phyloP scores from a whole-genome alignment of 495 filamentous ascomycete genomes.

The Lentithecium fluviatile region DNA sequence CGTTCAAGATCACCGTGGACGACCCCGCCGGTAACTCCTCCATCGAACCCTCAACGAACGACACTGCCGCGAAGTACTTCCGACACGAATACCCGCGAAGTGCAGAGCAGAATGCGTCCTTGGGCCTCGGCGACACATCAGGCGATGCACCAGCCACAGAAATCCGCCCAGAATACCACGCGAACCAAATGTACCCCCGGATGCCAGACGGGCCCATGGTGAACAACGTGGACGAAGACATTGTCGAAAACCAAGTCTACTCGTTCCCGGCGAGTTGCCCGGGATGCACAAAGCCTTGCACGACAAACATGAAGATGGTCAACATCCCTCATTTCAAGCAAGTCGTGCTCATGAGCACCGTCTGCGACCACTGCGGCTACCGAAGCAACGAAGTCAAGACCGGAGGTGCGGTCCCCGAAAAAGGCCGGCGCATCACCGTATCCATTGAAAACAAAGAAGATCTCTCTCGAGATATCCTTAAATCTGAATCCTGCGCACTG shows the following conservation, averaged over 20 bases:
- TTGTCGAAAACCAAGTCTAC: constrained; percentile 86
- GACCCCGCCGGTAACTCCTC: constrained; percentile 97
- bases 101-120: constrained; percentile 75
- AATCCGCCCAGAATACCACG: constrained; percentile 43
- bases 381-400: constrained; percentile 94
- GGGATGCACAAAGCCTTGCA: constrained; percentile 77
- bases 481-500: constrained; percentile 87
- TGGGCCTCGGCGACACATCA: constrained; percentile 61
- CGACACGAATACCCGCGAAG: constrained; percentile 79
- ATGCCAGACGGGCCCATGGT: constrained; percentile 40
- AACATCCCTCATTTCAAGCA: constrained; percentile 96
- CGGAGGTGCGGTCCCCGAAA: constrained; percentile 84
- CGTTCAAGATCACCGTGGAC: constrained; percentile 83
- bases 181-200: constrained; percentile 38
- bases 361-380: constrained; percentile 89
- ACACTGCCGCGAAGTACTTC: constrained; percentile 70
- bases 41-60: constrained; percentile 80
- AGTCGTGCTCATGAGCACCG: constrained; percentile 85
- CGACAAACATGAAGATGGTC: constrained; percentile 92
- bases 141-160: constrained; percentile 35
- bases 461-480: constrained; percentile 88
- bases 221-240: constrained; percentile 59
- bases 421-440: constrained; percentile 80
- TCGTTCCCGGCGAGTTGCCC: constrained; percentile 87
- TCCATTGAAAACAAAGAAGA: constrained; percentile 71